Evolutionary conservation across 2,329 filamentous ascomycete species (phyloP).

Genomic region (Hypomyces perniciosus): DNA sequence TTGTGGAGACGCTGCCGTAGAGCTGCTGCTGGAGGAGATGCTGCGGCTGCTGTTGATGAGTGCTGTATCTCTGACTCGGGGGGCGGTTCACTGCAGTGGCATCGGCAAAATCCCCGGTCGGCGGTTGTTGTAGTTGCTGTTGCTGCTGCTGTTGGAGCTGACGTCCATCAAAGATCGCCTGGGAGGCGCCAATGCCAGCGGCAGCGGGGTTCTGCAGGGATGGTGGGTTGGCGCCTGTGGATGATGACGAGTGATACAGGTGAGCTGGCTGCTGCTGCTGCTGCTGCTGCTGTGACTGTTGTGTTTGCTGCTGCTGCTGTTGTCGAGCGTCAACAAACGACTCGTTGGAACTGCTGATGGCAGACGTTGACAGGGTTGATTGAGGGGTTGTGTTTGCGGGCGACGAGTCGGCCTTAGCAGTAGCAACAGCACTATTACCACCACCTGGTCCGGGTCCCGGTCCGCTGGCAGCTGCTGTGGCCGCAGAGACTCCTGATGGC

Average conservation of each 20-base stretch:
- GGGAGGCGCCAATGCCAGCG: constrained; percentile 23
- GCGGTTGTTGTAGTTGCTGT: constrained; percentile 24
- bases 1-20: constrained; percentile 25
- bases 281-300: constrained; percentile 24
- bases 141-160: constrained; percentile 21
- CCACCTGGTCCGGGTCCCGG: constrained; percentile 8
- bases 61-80: constrained; percentile 46
- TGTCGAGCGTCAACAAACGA: constrained; percentile 34
- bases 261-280: constrained; percentile 24
- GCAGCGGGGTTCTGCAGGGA: too few relatives aligned
- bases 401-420: constrained; percentile 22
- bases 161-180: constrained; percentile 26
- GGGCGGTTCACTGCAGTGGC: constrained; percentile 38
- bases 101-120: constrained; percentile 39
- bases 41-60: constrained; percentile 23
- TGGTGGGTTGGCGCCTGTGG: constrained; percentile 23
- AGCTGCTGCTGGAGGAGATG: constrained; percentile 26
- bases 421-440: background rate
- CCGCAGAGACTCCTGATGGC: constrained; percentile 26
- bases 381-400: constrained; percentile 29
- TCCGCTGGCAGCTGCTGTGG: constrained; percentile 19
- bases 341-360: constrained; percentile 38
- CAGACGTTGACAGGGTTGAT: constrained; percentile 42
- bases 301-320: constrained; percentile 22
- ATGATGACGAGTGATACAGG: constrained; percentile 25